Evolutionary conservation across 2,329 filamentous ascomycete genomes (phyloP), one percentile per base, ranked within the genome.

Genomic region (Huntiella bhutanensis): DNA sequence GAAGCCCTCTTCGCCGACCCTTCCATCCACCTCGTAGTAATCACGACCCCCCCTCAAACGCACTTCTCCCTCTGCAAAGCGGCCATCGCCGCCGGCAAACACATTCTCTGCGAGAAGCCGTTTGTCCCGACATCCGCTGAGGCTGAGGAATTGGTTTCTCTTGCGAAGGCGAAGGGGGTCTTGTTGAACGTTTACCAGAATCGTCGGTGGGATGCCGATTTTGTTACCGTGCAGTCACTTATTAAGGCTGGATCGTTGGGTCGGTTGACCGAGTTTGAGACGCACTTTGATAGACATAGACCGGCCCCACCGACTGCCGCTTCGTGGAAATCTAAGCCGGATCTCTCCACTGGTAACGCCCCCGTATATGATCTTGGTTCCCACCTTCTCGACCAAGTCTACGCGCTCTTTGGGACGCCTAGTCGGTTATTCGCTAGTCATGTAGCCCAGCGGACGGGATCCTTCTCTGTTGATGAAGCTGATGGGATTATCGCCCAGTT

Each of bases 61-160:
- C 83, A 88, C 64, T 82, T 75, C 56, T 58, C 66, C 12, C 66
- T 86, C 54, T 66, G 75, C 33, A 76, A 75, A 59, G 60, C 71
- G 44, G 77, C 79, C 0, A 66, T 88, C 41, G 68, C 79, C 56
- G 66, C 71, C 7, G 77, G 78, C 54, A 87, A 87, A 65, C 78
- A 88, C 59, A 79, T 87, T 19, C 66, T 88, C 45, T 79, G 81
- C 42, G 83, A 88, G 65, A 88, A 88, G 65, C 83, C 83, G 2
- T 88, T 88, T 58, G 80, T 83, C 10, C 78, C 82, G 15, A 81
- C 77, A 1, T 66, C 71, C 1, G 66, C 71, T 49, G 77, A 87
- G 61, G 82, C 82, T 8, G 67, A 73, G 33, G 62, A 73, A 53
- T 71, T 88, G 5, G 68, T 72, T 39, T 59, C 60, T 7, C 62